Conservation (phyloP, 768 basidiomycete genomes). For the Russula abietina region DNA sequence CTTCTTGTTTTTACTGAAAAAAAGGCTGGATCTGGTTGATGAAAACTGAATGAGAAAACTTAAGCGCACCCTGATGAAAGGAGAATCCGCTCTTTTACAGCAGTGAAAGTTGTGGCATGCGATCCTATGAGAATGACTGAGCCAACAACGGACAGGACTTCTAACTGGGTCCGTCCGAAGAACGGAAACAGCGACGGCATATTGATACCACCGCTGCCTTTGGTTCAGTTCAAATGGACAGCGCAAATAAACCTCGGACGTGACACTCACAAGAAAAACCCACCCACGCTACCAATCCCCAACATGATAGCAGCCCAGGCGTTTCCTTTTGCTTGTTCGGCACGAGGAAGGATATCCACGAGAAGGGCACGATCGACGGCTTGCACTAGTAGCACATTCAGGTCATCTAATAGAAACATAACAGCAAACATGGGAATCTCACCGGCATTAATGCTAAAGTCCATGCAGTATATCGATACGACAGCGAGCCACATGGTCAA, state of each 20-base stretch:
- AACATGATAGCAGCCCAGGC: slow-evolving; percentile 96
- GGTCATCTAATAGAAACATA: slow-evolving; percentile 34
- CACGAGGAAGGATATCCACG: slow-evolving; percentile 74
- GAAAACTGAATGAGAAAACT: not conserved
- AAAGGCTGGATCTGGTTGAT: not conserved
- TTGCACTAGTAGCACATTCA: slow-evolving; percentile 48
- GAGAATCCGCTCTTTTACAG: slow-evolving; percentile 72
- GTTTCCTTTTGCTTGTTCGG: slow-evolving; percentile 76
- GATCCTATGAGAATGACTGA: slow-evolving; percentile 57
- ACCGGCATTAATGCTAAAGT: slow-evolving; percentile 60
- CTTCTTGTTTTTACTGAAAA: slow-evolving; percentile 30
- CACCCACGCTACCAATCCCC: slow-evolving; percentile 76
- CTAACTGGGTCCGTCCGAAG: slow-evolving; percentile 71
- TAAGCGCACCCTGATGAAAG: slow-evolving; percentile 36
- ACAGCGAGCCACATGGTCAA: slow-evolving; percentile 78
- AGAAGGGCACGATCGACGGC: slow-evolving; percentile 87
- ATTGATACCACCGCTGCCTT: slow-evolving; percentile 73
- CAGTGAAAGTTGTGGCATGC: slow-evolving; percentile 55
- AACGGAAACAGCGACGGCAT: slow-evolving; percentile 65
- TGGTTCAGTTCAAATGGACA: not conserved
- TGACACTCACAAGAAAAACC: slow-evolving; percentile 75
- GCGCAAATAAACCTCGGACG: not conserved
- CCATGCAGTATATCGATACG: slow-evolving; percentile 58
- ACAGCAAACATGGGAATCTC: not conserved
- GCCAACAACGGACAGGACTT: slow-evolving; percentile 75